A percentile compares a stretch with the other conserved stretches of the same genome.
Conservation (phyloP, 768 basidiomycete species). For the Naganishia randhawae region DNA sequence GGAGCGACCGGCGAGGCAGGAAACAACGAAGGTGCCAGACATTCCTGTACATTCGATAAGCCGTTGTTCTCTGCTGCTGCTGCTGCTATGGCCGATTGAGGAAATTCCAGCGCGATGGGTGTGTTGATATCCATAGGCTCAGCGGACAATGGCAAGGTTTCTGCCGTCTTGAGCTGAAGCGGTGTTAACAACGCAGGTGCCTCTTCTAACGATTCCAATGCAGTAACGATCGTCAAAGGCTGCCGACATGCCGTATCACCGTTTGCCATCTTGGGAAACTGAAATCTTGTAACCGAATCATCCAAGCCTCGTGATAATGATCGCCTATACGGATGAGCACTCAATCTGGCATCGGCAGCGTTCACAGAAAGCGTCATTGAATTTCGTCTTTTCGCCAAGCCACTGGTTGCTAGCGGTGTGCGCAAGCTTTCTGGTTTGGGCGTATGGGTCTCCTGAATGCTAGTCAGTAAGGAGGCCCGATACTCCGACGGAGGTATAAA, state of each 20-base stretch:
- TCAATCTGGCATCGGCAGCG: conserved; percentile 3
- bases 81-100: not conserved
- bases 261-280: conserved; percentile 14
- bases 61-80: not conserved
- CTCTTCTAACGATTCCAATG: not conserved
- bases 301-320: conserved; percentile 4
- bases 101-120: not conserved
- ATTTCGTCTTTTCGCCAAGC: not conserved
- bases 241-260: not conserved
- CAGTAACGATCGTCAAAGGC: not conserved
- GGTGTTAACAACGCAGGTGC: not conserved
- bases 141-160: not conserved
- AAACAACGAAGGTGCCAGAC: conserved; percentile 2
- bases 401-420: conserved; percentile 7
- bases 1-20: not conserved
- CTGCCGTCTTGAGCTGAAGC: not conserved
- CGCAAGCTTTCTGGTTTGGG: not conserved
- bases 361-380: not conserved
- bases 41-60: not conserved
- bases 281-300: conserved; percentile 27
- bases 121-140: conserved; percentile 18
- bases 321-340: conserved; percentile 14
- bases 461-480: conserved; percentile 10
- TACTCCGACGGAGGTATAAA: conserved; percentile 8
- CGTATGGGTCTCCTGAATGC: conserved; percentile 5